Conservation (phyloP, 176 grass and related monocot genomes). For the Guadua angustifolia region DNA sequence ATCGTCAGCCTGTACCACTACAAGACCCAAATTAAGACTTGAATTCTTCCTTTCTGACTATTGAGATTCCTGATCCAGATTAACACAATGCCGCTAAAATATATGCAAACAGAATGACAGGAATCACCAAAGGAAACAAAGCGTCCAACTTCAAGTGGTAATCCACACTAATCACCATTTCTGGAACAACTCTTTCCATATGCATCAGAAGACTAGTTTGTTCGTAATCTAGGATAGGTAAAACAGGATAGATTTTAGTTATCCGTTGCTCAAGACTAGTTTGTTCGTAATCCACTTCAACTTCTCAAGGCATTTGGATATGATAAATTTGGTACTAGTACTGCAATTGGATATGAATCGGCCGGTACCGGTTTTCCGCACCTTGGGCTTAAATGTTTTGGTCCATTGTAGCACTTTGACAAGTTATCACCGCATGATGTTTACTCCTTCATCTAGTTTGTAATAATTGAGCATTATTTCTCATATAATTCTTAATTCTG, state of each 20-base stretch:
- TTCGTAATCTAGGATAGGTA: too few relatives aligned
- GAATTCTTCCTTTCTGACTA: too few relatives aligned
- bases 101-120: too few relatives aligned
- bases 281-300: conserved; percentile 77
- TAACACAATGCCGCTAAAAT: too few relatives aligned
- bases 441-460: background rate
- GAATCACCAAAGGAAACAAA: too few relatives aligned
- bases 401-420: too few relatives aligned
- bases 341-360: background rate
- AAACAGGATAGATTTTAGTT: background rate
- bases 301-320: conserved; percentile 81
- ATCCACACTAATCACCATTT: background rate
- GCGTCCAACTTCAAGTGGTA: background rate
- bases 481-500: conserved; percentile 32
- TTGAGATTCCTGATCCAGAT: too few relatives aligned
- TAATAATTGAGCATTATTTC: background rate
- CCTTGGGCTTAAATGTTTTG: background rate
- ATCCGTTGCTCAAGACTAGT: conserved; percentile 63
- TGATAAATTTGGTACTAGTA: too few relatives aligned
- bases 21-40: too few relatives aligned
- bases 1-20: too few relatives aligned
- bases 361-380: background rate
- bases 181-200: conserved; percentile 27
- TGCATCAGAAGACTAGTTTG: conserved; percentile 6
- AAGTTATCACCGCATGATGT: too few relatives aligned